These are phyloP conservation scores for Barnettozyma vustinii DNA, from an alignment of 805 yeast genomes.

Conservation along the genomic window DNA sequence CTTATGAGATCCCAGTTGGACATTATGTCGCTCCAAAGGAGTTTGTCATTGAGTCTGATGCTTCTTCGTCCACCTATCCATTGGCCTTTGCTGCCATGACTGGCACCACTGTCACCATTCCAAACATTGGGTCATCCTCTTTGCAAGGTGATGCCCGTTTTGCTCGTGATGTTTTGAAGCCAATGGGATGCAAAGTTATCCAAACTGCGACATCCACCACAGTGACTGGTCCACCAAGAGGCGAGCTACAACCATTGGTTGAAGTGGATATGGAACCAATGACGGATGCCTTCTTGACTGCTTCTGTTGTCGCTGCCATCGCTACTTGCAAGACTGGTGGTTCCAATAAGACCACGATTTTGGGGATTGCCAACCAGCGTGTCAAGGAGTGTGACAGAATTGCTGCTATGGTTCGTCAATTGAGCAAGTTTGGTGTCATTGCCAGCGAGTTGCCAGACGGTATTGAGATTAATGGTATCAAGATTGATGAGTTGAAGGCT, in stretches of 20 bases:
- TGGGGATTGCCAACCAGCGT: constrained; percentile 96
- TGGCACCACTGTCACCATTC: constrained; percentile 87
- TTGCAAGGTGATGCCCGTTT: constrained; percentile 97
- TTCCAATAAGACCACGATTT: constrained; percentile 60
- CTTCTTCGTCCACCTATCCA: constrained; percentile 97
- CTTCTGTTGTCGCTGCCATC: constrained; percentile 94
- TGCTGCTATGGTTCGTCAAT: constrained; percentile 85
- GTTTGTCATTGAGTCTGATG: constrained; percentile 92
- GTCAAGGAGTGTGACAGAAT: constrained; percentile 97
- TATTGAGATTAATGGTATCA: constrained; percentile 74
- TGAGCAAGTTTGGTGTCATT: constrained; percentile 84
- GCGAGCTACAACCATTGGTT: constrained; percentile 61
- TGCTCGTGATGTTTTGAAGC: constrained; percentile 85
- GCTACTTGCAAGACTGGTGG: constrained; percentile 46
- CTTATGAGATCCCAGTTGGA: constrained; percentile 88
- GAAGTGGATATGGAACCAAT: constrained; percentile 97
- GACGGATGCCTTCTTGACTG: constrained; percentile 98
- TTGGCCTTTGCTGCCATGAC: constrained; percentile 96
- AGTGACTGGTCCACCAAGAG: constrained; percentile 80
- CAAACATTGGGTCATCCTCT: constrained; percentile 88
- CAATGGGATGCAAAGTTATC: constrained; percentile 90
- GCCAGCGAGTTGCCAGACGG: constrained; percentile 91
- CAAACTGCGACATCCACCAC: constrained; percentile 87
- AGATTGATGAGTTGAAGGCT: constrained; percentile 41
- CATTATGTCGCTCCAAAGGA: constrained; percentile 73